Evolutionary conservation across 805 yeast genomes (phyloP), one percentile per base, ranked within the genome.

Genomic region (Schwanniomyces pseudopolymorphus): DNA sequence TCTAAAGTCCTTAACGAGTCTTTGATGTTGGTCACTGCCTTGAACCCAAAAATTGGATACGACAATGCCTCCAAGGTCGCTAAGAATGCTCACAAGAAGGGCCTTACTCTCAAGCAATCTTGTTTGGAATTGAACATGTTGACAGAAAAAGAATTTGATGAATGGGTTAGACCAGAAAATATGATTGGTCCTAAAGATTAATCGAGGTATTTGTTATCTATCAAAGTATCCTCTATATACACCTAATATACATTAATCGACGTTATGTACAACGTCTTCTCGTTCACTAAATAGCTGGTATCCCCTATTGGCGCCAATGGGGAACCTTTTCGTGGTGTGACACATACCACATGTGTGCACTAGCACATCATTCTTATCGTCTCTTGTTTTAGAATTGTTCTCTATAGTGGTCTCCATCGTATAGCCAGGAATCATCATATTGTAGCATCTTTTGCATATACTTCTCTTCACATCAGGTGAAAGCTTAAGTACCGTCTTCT

Each of bases 1-100:
- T 80, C 80, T 60, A 89, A 92, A 74, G 77, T 87, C 51, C 78
- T 94, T 77, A 87, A 89, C 70, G 96, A 94, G 74, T 89, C 97
- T 13, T 81, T 94, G 66, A 94, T 94, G 99, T 82, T 94, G 75
- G 99, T 94, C 43, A 94, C 99, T 48, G 97, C 99, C 21, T 81
- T 94, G 66, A 94, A 94, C 83, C 97, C 99, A 62, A 90, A 92
- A 84, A 94, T 94, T 60, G 99, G 99, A 62, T 94, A 94, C 76
- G 99, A 94, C 66, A 81, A 84, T 59, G 98, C 99, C 48, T 89
- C 97, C 48, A 91, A 92, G 83, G 92, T 90, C 45, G 99, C 99
- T 58, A 94, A 94, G 81, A 89, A 94, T 67, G 99, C 99, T 41
- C 98, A 94, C 83, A 87, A 91, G 78, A 90, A 94, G 79, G 97